These are phyloP conservation scores for Claviceps humidiphila DNA, from an alignment of 2,329 filamentous ascomycete genomes.

Conservation along the genomic window DNA sequence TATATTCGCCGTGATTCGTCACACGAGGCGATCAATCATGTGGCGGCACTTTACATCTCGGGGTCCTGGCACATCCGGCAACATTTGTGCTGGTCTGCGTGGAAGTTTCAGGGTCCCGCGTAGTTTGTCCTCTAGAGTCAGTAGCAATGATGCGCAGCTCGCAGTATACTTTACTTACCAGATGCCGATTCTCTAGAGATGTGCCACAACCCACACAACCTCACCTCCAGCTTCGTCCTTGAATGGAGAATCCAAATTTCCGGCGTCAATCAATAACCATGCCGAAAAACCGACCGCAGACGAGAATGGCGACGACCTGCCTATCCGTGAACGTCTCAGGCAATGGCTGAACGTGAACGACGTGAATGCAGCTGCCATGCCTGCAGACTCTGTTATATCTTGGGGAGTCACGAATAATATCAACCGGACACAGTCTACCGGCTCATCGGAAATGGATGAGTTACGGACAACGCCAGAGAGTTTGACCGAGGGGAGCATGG, in stretches of 20 bases:
- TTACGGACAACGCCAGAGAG: slow-evolving; percentile 12
- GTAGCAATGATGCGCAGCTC: slow-evolving; percentile 3
- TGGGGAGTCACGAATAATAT: slow-evolving; percentile 17
- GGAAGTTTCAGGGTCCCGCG: not conserved
- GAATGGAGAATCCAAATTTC: not conserved
- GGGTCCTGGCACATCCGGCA: not conserved
- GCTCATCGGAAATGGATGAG: slow-evolving; percentile 18
- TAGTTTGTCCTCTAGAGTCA: not conserved
- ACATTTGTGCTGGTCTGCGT: not conserved
- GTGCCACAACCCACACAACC: slow-evolving; percentile 6
- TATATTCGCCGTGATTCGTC: slow-evolving; percentile 16
- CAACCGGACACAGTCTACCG: slow-evolving; percentile 21
- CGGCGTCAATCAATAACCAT: not conserved
- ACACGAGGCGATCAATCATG: slow-evolving; percentile 16
- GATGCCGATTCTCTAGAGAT: slow-evolving; percentile 5
- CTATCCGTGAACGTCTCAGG: slow-evolving; percentile 28
- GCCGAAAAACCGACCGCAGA: not conserved
- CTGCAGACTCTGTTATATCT: slow-evolving; percentile 14
- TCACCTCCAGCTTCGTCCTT: not conserved
- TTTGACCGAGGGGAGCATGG: slow-evolving; percentile 14
- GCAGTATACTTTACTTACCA: slow-evolving; percentile 1
- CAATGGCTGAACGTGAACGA: slow-evolving; percentile 28
- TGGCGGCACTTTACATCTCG: slow-evolving; percentile 20
- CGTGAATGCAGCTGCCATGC: slow-evolving; percentile 10
- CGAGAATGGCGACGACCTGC: slow-evolving; percentile 3